These are phyloP conservation scores for Didymella pomorum DNA, from an alignment of 2,329 filamentous ascomycete genomes.

Conservation along the genomic window DNA sequence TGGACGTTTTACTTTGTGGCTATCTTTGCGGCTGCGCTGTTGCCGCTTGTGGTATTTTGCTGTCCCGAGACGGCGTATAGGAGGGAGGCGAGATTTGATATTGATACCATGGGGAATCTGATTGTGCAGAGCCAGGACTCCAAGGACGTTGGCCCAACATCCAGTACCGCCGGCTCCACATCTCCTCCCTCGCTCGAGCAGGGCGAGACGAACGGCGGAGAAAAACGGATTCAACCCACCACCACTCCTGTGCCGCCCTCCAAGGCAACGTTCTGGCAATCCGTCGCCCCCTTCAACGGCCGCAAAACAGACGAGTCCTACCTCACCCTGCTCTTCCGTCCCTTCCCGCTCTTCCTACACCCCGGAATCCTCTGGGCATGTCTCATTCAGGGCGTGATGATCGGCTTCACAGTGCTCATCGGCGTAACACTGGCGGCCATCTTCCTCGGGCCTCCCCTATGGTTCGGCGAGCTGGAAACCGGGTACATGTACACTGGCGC, in stretches of 20 bases:
- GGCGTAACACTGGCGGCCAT: constrained; percentile 85
- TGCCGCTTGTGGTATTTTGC: constrained; percentile 77
- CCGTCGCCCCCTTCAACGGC: constrained; percentile 77
- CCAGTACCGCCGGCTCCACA: not conserved
- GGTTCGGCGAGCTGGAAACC: constrained; percentile 81
- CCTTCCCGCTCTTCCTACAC: constrained; percentile 83
- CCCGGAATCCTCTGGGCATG: constrained; percentile 84
- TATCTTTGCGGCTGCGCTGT: constrained; percentile 76
- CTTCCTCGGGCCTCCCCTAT: constrained; percentile 82
- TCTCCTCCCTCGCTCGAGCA: constrained; percentile 8
- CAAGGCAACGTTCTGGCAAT: constrained; percentile 66
- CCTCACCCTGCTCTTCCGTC: constrained; percentile 70
- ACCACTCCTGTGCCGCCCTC: constrained; percentile 44
- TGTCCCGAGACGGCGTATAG: constrained; percentile 85
- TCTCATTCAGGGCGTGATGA: constrained; percentile 86
- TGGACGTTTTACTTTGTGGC: constrained; percentile 91
- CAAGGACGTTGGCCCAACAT: not conserved
- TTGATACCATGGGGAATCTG: constrained; percentile 64
- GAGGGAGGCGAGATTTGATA: constrained; percentile 72
- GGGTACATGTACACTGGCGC: constrained; percentile 83
- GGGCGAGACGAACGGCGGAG: not conserved
- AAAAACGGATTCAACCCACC: not conserved
- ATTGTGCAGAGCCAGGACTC: constrained; percentile 13
- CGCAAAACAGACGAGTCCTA: constrained; percentile 82
- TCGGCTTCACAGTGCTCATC: constrained; percentile 93